Conservation (phyloP, 108 stramenopile species). For the Schizochytrium sp. region DNA sequence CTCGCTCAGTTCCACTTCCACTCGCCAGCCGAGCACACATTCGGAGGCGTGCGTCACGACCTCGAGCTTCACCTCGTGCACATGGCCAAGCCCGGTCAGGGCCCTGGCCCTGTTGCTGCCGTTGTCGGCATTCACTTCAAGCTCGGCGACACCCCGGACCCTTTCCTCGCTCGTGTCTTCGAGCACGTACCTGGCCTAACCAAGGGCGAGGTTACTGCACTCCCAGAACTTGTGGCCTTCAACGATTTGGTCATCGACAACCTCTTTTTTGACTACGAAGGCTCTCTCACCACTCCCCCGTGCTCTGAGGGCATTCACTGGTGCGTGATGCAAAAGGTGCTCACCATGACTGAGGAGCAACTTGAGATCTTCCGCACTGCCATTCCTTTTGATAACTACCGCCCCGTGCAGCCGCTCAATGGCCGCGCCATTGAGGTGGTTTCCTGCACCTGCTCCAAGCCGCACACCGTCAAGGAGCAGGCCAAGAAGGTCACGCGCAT, state of each 20-base stretch:
- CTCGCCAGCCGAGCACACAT: conserved; percentile 21
- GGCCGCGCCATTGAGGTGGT: conserved; percentile 14
- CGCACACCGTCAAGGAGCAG: too few species aligned
- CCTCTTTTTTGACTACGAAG: conserved; percentile 29
- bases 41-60: conserved; percentile 17
- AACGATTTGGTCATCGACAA: background rate
- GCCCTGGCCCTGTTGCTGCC: conserved; percentile 23
- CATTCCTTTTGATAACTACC: conserved; percentile 1
- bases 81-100: conserved; percentile 26
- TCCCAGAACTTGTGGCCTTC: background rate
- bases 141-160: conserved; percentile 43
- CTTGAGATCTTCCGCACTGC: conserved; percentile 16
- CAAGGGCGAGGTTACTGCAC: conserved; percentile 11
- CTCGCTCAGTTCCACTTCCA: conserved; percentile 50
- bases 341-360: conserved; percentile 25
- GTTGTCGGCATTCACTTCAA: conserved; percentile 37
- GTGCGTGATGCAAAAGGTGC: conserved; percentile 42
- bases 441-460: background rate
- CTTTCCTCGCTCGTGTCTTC: background rate
- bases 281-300: conserved; percentile 14
- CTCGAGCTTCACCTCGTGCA: conserved; percentile 40
- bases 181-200: background rate
- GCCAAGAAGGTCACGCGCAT: too few species aligned
- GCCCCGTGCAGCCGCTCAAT: conserved; percentile 13
- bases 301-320: conserved; percentile 39